Base-by-base conservation (phyloP, 176 grass and related monocot genomes). In the Triticum dicoccoides region DNA sequence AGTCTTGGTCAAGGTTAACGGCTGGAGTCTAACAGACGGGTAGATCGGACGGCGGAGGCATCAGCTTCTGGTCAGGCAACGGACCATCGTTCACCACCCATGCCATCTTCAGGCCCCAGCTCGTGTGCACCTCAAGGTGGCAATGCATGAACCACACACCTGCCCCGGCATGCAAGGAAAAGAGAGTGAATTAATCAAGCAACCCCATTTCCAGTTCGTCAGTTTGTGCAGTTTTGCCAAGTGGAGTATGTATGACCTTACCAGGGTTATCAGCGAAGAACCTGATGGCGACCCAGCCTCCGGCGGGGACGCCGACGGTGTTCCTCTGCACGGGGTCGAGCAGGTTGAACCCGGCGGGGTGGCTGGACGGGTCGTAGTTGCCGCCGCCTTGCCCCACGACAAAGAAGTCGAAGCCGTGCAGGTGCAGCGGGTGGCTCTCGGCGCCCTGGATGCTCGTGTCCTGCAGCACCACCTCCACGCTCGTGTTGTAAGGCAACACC, bases 111-210 rank as follows among this genome's bases (percentile, higher is more conserved):
- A 94, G 51, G 8, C 92, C 92, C 92, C 92, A 94, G 81, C 87
- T 94, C 3, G 89, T 94, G 89, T 94, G 92, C 47, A 94, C 91
- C 78, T 93, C 91, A 24, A 93, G 79, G 33, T 93, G 91, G 62
- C 91, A 93, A 70, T 93, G 91, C 92, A 91, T 94, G 65, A 94
- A 89, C 92, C 92, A 94, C 5, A 94, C 89, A 82, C 92, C 92
- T 94, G 84, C 65, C 11, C 23, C 8, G 5, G 2, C 61, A 59
- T 11, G 51, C n/a, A 20, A 68, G 3, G 41, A 47, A 18, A n/a
- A 34, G 14, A 61, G 17, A 61, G 17, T 12, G 33, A 17, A 44
- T 6, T 13, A 27, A 69, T 20, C 13, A 61, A 29, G 29, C 29
- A 29, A 72, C 34, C 2, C 20, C 8, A 20, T 56, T 29, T 29